Conservation (phyloP, 768 basidiomycete species). For the Rhodotorula sphaerocarpa region DNA sequence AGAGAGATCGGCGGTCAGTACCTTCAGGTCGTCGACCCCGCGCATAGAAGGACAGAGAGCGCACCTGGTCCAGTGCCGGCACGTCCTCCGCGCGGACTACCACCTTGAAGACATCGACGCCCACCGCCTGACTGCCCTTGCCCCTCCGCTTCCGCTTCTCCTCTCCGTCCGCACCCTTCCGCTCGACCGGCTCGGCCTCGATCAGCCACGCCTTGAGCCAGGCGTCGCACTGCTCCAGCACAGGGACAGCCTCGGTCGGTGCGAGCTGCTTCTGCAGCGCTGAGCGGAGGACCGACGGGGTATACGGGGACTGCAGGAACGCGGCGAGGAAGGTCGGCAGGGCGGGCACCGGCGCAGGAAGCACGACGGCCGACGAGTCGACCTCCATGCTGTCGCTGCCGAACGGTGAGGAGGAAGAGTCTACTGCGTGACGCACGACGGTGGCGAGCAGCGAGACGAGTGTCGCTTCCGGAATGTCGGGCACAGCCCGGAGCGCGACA, state of each 20-base stretch:
- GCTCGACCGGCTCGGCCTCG: background rate
- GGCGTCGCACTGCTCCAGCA: slow-evolving; percentile 26
- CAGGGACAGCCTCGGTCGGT: slow-evolving; percentile 18
- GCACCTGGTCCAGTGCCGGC: slow-evolving; percentile 16
- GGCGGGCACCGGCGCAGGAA: background rate
- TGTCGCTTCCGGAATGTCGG: slow-evolving; percentile 31
- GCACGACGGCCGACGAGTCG: background rate
- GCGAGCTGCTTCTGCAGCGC: slow-evolving; percentile 24
- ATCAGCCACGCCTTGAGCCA: slow-evolving; percentile 30
- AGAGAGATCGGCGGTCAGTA: background rate
- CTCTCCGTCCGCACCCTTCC: background rate
- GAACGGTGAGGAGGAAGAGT: too few relatives aligned
- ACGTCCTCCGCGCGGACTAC: background rate
- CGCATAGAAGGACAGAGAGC: background rate
- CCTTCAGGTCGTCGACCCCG: too few relatives aligned
- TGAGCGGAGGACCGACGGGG: slow-evolving; percentile 19
- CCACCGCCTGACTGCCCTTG: slow-evolving; percentile 11
- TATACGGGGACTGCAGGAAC: slow-evolving; percentile 22
- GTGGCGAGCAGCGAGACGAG: slow-evolving; percentile 25
- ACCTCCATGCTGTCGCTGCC: slow-evolving; percentile 5
- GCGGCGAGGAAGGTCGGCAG: slow-evolving; percentile 6
- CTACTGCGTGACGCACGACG: background rate
- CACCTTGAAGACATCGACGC: background rate
- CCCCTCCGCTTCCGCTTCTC: slow-evolving; percentile 4
- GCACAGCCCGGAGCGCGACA: slow-evolving; percentile 15